Percentiles rank a stretch among this genome's conserved stretches.
Conservation (phyloP, 169 alveolate genomes). For the Babesia bigemina region DNA sequence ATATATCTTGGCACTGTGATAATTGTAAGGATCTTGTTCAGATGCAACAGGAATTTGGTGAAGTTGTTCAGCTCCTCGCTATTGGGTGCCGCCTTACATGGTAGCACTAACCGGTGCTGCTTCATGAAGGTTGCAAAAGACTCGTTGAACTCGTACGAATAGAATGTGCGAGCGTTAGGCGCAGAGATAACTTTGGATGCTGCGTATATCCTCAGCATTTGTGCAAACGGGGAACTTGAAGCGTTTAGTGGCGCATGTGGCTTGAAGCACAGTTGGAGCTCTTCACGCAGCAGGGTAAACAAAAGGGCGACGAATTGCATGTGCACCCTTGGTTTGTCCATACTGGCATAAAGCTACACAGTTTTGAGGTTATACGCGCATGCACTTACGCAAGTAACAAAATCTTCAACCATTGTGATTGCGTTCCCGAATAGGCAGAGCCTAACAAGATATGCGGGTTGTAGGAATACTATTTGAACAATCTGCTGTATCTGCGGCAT, state of each 20-base stretch:
- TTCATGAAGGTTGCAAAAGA: conserved; percentile 27
- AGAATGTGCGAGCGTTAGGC: conserved; percentile 43
- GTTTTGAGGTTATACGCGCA: background rate
- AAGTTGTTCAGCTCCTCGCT: conserved; percentile 31
- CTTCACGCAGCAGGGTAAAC: conserved; percentile 56
- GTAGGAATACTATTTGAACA: conserved; percentile 42
- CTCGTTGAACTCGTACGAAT: conserved; percentile 21
- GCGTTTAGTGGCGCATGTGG: conserved; percentile 61
- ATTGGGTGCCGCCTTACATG: conserved; percentile 17
- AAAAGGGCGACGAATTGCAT: conserved; percentile 50
- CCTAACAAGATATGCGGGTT: conserved; percentile 66
- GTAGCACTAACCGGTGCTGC: conserved; percentile 10
- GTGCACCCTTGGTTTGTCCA: conserved; percentile 47
- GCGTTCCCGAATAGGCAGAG: conserved; percentile 53
- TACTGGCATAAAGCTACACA: conserved; percentile 27
- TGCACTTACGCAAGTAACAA: conserved; percentile 26
- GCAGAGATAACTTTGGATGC: conserved; percentile 7
- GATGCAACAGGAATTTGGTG: conserved; percentile 38
- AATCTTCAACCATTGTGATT: conserved; percentile 21
- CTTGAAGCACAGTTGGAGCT: conserved; percentile 49
- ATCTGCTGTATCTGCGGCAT: conserved; percentile 26
- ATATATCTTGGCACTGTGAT: conserved; percentile 23
- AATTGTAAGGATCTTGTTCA: conserved; percentile 21
- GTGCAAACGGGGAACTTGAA: conserved; percentile 53
- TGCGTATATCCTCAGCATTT: conserved; percentile 42